Evolutionary conservation across 2,329 filamentous ascomycete species (phyloP).

Genomic region (Aspergillus hortae): DNA sequence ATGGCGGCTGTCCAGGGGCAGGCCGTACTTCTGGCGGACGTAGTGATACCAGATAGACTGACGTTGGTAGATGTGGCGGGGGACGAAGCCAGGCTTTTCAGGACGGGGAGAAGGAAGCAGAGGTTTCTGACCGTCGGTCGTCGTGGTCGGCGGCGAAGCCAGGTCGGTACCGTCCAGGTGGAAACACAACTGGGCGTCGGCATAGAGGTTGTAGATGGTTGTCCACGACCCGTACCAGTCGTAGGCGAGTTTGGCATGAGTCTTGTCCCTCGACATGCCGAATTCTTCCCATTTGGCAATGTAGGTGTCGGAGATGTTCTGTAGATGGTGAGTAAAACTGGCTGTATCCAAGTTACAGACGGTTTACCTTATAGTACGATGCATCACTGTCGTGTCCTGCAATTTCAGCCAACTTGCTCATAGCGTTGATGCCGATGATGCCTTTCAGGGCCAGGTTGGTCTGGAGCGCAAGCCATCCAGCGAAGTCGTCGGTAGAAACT

Average conservation of each 20-base stretch:
- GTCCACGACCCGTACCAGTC: slow-evolving; percentile 79
- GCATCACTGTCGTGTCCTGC: slow-evolving; percentile 56
- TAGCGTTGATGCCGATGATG: slow-evolving; percentile 76
- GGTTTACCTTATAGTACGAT: slow-evolving; percentile 53
- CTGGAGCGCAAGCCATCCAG: slow-evolving; percentile 72
- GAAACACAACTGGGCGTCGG: slow-evolving; percentile 77
- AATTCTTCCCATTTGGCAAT: slow-evolving; percentile 68
- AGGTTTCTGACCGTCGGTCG: slow-evolving; percentile 22
- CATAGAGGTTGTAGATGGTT: slow-evolving; percentile 80
- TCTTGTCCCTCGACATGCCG: slow-evolving; percentile 65
- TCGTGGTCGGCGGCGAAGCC: slow-evolving; percentile 5
- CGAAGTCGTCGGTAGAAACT: slow-evolving; percentile 81
- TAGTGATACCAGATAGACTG: slow-evolving; percentile 78
- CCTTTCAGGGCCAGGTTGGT: slow-evolving; percentile 81
- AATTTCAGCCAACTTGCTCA: slow-evolving; percentile 65
- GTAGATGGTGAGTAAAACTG: slow-evolving; percentile 6
- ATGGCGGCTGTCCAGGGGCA: slow-evolving; percentile 78
- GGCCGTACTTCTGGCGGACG: slow-evolving; percentile 75
- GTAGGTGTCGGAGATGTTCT: slow-evolving; percentile 62
- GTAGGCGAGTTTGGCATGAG: slow-evolving; percentile 76
- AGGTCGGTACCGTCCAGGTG: slow-evolving; percentile 53
- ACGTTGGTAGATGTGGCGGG: slow-evolving; percentile 69
- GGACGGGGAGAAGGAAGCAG: slow-evolving; percentile 17
- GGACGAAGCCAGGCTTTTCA: slow-evolving; percentile 59
- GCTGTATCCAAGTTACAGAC: not conserved